Evolutionary conservation across 2,329 filamentous ascomycete species (phyloP).

Genomic region (Epichloe coenophiala): DNA sequence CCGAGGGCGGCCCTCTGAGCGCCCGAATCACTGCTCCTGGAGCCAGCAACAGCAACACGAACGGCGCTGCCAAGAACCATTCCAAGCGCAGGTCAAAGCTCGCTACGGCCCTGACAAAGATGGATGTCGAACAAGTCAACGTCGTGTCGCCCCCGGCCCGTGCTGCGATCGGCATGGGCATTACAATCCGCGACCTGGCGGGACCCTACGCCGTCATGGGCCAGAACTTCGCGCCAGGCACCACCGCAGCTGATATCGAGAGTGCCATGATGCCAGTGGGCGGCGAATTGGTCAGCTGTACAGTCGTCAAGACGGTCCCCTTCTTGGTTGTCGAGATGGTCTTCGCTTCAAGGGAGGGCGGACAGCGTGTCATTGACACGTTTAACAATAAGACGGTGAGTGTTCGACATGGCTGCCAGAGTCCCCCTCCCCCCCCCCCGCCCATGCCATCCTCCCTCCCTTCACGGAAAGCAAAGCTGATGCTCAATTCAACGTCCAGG

Average conservation of each 20-base stretch:
- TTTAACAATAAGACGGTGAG: conserved; percentile 69
- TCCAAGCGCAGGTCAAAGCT: conserved; percentile 23
- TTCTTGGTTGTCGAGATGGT: conserved; percentile 67
- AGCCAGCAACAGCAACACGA: conserved; percentile 8
- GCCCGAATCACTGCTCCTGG: conserved; percentile 32
- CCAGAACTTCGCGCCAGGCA: conserved; percentile 72
- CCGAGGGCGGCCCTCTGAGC: conserved; percentile 26
- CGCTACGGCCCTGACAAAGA: conserved; percentile 30
- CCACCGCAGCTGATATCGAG: conserved; percentile 71
- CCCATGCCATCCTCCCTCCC: neutral
- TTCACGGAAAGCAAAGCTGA: neutral
- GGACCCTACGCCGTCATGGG: conserved; percentile 61
- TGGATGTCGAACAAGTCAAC: conserved; percentile 27
- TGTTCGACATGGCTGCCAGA: conserved; percentile 4
- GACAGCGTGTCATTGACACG: conserved; percentile 58
- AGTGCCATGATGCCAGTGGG: conserved; percentile 67
- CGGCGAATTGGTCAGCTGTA: conserved; percentile 53
- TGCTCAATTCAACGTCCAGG: conserved; percentile 26
- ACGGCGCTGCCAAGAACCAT: conserved; percentile 9
- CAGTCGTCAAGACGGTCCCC: conserved; percentile 51
- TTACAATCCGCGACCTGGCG: conserved; percentile 61
- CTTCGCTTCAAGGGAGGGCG: conserved; percentile 58
- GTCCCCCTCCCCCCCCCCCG: neutral
- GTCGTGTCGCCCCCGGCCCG: conserved; percentile 10
- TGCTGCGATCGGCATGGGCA: conserved; percentile 25